These are phyloP conservation scores for Chytridium lagenaria DNA, from an alignment of 371 early-diverging fungal genomes.

Conservation along the genomic window DNA sequence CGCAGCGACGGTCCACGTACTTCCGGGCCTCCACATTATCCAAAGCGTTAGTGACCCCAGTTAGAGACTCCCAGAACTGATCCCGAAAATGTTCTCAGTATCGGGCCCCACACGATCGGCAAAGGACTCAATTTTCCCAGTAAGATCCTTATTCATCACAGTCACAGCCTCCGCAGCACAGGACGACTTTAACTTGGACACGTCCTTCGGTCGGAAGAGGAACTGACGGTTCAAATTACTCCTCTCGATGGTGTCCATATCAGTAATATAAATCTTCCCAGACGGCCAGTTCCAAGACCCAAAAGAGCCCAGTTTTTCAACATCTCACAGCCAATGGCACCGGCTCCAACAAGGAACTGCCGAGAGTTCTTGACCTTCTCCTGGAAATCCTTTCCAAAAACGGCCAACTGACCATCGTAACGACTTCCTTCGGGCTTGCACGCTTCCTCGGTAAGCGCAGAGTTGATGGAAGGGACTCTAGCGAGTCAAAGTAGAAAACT, in stretches of 20 bases:
- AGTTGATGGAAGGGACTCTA: conserved; percentile 83
- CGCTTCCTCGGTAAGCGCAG: conserved; percentile 69
- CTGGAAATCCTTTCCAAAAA: conserved; percentile 94
- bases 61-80: conserved; percentile 87
- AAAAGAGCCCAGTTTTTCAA: conserved; percentile 99
- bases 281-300: conserved; percentile 90
- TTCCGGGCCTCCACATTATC: conserved; percentile 99
- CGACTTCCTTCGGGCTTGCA: conserved; percentile 83
- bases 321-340: conserved; percentile 99
- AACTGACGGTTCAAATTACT: conserved; percentile 98
- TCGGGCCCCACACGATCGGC: conserved; percentile 97
- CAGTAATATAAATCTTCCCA: conserved; percentile 92
- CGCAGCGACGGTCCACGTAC: conserved; percentile 98
- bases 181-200: conserved; percentile 94
- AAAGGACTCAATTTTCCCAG: conserved; percentile 81
- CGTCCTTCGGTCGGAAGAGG: conserved; percentile 93
- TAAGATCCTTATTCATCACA: conserved; percentile 91
- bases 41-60: conserved; percentile 98
- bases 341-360: conserved; percentile 99
- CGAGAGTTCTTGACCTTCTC: conserved; percentile 84
- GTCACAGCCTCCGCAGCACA: conserved; percentile 92
- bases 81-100: conserved; percentile 96
- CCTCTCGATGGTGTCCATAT: conserved; percentile 99
- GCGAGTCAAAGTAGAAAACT: conserved; percentile 98
- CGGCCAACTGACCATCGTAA: conserved; percentile 94